Conservation (phyloP, 2,329 filamentous ascomycete species). For the Beauveria pseudobassiana region DNA sequence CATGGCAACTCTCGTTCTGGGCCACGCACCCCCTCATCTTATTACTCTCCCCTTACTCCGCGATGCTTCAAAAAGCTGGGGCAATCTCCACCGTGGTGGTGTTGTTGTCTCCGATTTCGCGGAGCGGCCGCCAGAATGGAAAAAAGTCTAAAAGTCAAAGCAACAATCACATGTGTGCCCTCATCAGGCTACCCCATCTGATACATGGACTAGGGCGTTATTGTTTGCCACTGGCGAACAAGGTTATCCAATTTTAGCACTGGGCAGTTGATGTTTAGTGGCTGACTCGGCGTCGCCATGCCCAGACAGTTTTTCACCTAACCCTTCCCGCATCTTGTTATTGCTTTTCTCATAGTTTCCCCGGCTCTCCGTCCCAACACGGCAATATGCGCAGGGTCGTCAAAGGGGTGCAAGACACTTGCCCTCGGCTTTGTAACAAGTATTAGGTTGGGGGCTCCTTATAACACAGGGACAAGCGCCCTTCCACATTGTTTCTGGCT, state of each 20-base stretch:
- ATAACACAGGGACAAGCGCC: not conserved
- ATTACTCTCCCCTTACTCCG: not conserved
- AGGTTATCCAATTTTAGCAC: not conserved
- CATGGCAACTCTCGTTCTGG: too few species aligned
- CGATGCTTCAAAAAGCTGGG: not conserved
- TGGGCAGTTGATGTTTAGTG: not conserved
- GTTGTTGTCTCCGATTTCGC: too few species aligned
- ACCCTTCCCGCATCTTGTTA: conserved; percentile 4
- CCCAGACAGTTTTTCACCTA: not conserved
- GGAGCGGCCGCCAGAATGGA: not conserved
- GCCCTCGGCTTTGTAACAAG: not conserved
- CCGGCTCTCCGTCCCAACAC: conserved; percentile 5
- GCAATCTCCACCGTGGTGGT: not conserved
- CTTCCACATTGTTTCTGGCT: not conserved
- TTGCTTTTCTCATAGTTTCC: not conserved
- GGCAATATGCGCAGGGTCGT: not conserved
- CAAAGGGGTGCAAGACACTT: not conserved
- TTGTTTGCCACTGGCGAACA: not conserved
- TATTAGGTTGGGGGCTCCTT: not conserved
- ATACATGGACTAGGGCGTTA: not conserved
- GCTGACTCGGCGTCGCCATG: not conserved
- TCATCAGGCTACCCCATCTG: not conserved
- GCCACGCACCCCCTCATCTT: not conserved
- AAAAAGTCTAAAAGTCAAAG: not conserved
- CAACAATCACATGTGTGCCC: conserved; percentile 5